A percentile compares a stretch with the other conserved stretches of the same genome.
These are phyloP conservation scores for Sugiyamaella mastotermitis DNA, from an alignment of 805 yeast genomes.

Conservation along the genomic window DNA sequence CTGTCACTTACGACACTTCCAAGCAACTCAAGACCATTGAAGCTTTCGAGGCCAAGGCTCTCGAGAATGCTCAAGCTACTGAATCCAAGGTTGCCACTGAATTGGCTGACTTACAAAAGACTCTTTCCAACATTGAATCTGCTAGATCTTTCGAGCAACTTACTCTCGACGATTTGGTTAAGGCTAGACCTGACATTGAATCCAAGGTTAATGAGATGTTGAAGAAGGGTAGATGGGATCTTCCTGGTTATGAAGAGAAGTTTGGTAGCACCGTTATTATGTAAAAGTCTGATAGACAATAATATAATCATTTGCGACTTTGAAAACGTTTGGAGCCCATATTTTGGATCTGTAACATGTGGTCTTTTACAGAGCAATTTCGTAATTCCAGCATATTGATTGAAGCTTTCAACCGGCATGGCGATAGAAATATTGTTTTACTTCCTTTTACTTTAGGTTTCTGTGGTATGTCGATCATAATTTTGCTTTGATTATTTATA, in stretches of 20 bases:
- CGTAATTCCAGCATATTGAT: too few species aligned
- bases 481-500: too few species aligned
- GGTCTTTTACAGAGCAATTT: too few species aligned
- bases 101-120: slow-evolving; percentile 76
- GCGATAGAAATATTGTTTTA: too few species aligned
- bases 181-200: slow-evolving; percentile 97
- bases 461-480: too few species aligned
- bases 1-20: slow-evolving; percentile 78
- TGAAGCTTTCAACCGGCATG: too few species aligned
- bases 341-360: too few species aligned
- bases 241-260: slow-evolving; percentile 97
- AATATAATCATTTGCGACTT: too few species aligned
- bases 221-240: slow-evolving; percentile 94
- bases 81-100: slow-evolving; percentile 85
- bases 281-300: too few species aligned
- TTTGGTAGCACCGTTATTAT: slow-evolving; percentile 95
- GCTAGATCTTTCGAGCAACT: slow-evolving; percentile 98
- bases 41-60: slow-evolving; percentile 89
- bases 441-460: too few species aligned
- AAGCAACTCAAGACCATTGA: slow-evolving; percentile 89
- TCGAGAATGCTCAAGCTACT: slow-evolving; percentile 91
- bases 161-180: slow-evolving; percentile 88
- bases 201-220: slow-evolving; percentile 93
- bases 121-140: slow-evolving; percentile 87
- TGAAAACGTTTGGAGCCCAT: too few species aligned